A percentile compares a stretch with the other conserved stretches of the same genome.
These are phyloP conservation scores for Hymenoscyphus fraxineus DNA, from an alignment of 2,329 filamentous ascomycete species.

Conservation along the genomic window DNA sequence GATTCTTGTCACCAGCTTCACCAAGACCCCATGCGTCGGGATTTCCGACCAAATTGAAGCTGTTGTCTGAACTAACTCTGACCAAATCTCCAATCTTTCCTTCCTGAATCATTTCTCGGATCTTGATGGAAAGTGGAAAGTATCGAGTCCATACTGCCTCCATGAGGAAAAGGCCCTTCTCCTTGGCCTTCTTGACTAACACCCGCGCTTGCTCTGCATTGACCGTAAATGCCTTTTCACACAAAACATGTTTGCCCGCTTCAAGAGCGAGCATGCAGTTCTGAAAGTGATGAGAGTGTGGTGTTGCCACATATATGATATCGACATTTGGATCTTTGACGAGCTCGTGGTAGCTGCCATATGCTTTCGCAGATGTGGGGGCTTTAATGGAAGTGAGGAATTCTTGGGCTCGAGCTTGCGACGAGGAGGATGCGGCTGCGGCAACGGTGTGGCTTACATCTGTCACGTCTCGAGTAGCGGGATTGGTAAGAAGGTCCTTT, in stretches of 20 bases:
- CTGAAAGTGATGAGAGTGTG: slow-evolving; percentile 71
- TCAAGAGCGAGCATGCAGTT: slow-evolving; percentile 62
- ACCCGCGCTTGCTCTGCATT: slow-evolving; percentile 62
- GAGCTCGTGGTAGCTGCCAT: slow-evolving; percentile 63
- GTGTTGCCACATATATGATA: slow-evolving; percentile 67
- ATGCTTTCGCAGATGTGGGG: slow-evolving; percentile 55
- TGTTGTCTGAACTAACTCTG: slow-evolving; percentile 39
- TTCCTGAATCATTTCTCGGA: slow-evolving; percentile 46
- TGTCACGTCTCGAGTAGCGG: slow-evolving; percentile 53
- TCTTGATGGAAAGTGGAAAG: slow-evolving; percentile 61
- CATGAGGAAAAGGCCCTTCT: slow-evolving; percentile 59
- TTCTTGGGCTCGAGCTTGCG: slow-evolving; percentile 52
- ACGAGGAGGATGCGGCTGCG: slow-evolving; percentile 63
- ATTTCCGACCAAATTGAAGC: slow-evolving; percentile 50
- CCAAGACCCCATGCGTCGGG: slow-evolving; percentile 39
- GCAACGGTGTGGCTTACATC: slow-evolving; percentile 60
- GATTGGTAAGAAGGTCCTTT: slow-evolving; percentile 61
- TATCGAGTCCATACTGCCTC: slow-evolving; percentile 69
- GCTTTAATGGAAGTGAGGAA: slow-evolving; percentile 58
- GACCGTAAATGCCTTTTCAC: slow-evolving; percentile 69
- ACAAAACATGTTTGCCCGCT: slow-evolving; percentile 65
- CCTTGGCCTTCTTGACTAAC: slow-evolving; percentile 55
- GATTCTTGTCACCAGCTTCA: slow-evolving; percentile 40
- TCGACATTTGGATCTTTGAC: slow-evolving; percentile 62
- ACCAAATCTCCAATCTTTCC: slow-evolving; percentile 42